Percentiles rank a stretch among this genome's conserved stretches.
phyloP scores from a whole-genome alignment of 257 asterid genomes.

The Solanum tarijense region DNA sequence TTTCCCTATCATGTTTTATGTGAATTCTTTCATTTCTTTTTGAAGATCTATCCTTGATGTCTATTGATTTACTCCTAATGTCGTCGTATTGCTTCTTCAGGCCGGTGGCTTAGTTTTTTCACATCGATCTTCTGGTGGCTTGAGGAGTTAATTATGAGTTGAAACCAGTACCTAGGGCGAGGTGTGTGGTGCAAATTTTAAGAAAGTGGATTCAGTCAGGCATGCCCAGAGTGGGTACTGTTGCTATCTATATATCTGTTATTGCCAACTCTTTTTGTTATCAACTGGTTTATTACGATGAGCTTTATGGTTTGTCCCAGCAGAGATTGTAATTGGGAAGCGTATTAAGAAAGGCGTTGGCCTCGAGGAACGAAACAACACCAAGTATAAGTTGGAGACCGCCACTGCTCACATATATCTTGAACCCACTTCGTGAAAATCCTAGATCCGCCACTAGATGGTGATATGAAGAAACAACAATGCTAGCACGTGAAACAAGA shows the following conservation, averaged over 20 bases:
- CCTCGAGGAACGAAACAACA: too few species aligned
- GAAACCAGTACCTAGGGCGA: constrained; percentile 85
- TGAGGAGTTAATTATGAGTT: constrained; percentile 64
- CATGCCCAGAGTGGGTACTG: constrained; percentile 74
- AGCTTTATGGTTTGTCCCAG: constrained; percentile 10
- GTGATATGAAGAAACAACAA: too few species aligned
- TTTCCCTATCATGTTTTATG: background rate
- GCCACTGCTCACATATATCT: too few species aligned
- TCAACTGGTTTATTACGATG: background rate
- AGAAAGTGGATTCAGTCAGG: constrained; percentile 34
- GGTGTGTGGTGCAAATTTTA: constrained; percentile 71
- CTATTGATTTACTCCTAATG: background rate
- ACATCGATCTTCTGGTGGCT: constrained; percentile 48
- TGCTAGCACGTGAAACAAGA: too few species aligned
- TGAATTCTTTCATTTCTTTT: background rate
- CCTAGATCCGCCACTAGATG: too few species aligned
- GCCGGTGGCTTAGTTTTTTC: too few species aligned
- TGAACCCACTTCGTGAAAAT: too few species aligned
- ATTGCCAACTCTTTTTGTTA: background rate
- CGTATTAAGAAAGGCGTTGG: too few species aligned
- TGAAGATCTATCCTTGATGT: background rate
- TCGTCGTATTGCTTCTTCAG: background rate
- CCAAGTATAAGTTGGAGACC: too few species aligned
- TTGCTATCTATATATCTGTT: constrained; percentile 19
- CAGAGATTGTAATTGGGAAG: constrained; percentile 25